Evolutionary conservation across 2,329 filamentous ascomycete genomes (phyloP), one percentile per base, ranked within the genome.

Genomic region (Blumeriella jaapii): DNA sequence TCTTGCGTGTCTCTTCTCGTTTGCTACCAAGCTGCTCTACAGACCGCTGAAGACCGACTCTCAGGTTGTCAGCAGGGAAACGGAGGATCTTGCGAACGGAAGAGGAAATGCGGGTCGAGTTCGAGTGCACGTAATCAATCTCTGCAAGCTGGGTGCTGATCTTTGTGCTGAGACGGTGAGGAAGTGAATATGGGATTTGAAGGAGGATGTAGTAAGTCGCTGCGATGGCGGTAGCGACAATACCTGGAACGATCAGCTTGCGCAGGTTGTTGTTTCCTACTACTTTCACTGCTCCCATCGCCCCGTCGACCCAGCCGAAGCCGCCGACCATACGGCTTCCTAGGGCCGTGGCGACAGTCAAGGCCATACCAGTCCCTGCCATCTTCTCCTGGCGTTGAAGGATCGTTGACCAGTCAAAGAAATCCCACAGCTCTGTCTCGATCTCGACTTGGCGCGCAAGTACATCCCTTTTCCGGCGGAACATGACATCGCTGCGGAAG

Each of bases 401-500:
- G 5, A 96, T 62, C 8, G 76, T 82, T 12, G 76, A 69, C 58
- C 86, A 68, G 58, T 98, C 91, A 51, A 98, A 83, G 65, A 98
- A 96, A 61, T 98, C 91, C 71, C 71, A 82, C 0, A 94, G 50
- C 54, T 98, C 87, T 3, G 91, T 82, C 35, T 91, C 76, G 13
- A 94, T 77, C 41, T 95, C 77, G 11, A 96, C 78, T 54, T 93
- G 79, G 45, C 85, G 76, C 5, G 84, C 86, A 25, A 94, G 64
- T 2, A 76, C 74, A 56, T 98, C 84, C 40, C 78, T 74, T 52
- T 81, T 81, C 42, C 83, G 77, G 40, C 76, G 78, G 67, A 96
- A 98, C 91, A 98, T 96, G 55, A 87, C 75, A 50, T 95, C 86
- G 1, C 85, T 76, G 18, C 82, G 76, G 74, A 98, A 95, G 47